Evolutionary conservation across 257 asterid genomes (phyloP).

Genomic region (Datura wrightii): DNA sequence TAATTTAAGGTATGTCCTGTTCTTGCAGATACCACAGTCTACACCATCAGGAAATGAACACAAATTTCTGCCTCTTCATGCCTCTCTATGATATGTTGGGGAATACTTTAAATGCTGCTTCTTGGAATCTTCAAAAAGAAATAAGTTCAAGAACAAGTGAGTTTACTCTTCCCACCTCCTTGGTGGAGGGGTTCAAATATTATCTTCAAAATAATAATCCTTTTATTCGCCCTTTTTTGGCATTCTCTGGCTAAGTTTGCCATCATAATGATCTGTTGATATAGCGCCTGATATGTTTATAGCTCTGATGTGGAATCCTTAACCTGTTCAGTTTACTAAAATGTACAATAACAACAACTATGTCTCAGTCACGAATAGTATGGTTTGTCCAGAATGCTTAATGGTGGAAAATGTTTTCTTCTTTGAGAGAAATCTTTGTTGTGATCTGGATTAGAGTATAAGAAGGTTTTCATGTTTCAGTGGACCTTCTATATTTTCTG

Average conservation of each 20-base stretch:
- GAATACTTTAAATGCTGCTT: slow-evolving; percentile 59
- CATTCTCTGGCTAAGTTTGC: slow-evolving; percentile 14
- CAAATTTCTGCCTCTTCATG: slow-evolving; percentile 94
- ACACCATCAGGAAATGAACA: slow-evolving; percentile 69
- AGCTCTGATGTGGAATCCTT: too few species aligned
- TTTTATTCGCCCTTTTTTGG: neutral
- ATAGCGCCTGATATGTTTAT: too few species aligned
- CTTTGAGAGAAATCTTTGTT: too few species aligned
- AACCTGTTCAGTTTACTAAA: too few species aligned
- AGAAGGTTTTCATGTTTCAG: neutral
- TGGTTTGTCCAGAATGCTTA: too few species aligned
- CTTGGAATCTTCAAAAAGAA: slow-evolving; percentile 74
- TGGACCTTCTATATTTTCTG: neutral
- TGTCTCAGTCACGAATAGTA: too few species aligned
- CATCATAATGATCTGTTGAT: neutral
- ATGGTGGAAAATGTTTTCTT: too few species aligned
- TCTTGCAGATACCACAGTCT: slow-evolving; percentile 75
- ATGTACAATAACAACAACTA: too few species aligned
- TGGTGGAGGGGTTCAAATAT: neutral
- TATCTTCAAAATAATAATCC: neutral
- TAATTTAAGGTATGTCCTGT: neutral
- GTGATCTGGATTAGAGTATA: too few species aligned
- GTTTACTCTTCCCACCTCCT: slow-evolving; percentile 35
- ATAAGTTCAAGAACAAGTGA: slow-evolving; percentile 70
- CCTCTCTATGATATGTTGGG: slow-evolving; percentile 78